Evolutionary conservation across 306 rosid species (phyloP).

Genomic region (Citrullus amarus): DNA sequence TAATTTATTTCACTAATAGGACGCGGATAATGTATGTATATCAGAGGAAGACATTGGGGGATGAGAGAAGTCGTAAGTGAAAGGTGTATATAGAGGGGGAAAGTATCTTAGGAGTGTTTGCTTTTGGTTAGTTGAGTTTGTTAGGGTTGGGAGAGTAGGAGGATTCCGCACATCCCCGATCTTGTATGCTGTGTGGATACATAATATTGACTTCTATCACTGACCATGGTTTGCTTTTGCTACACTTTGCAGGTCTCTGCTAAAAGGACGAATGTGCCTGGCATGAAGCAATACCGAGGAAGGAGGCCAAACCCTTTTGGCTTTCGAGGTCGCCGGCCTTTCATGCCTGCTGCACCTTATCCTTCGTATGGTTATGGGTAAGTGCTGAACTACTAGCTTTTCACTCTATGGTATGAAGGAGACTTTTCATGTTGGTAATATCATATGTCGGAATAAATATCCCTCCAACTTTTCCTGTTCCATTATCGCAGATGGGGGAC

Average conservation of each 20-base stretch:
- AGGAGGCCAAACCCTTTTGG: slow-evolving; percentile 57
- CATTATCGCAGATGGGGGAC: too few relatives aligned
- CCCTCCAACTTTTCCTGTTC: neutral
- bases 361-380: slow-evolving; percentile 81
- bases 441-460: neutral
- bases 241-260: slow-evolving; percentile 71
- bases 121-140: neutral
- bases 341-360: slow-evolving; percentile 55
- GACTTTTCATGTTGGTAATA: neutral
- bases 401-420: neutral
- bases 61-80: neutral
- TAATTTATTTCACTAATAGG: neutral
- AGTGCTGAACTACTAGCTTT: slow-evolving; percentile 16
- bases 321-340: slow-evolving; percentile 71
- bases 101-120: neutral
- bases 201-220: neutral
- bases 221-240: slow-evolving; percentile 12
- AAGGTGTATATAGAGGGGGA: neutral
- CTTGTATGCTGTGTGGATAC: neutral
- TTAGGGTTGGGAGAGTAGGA: neutral
- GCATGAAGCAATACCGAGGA: slow-evolving; percentile 83
- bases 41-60: neutral
- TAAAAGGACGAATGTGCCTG: slow-evolving; percentile 88
- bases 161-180: neutral
- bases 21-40: neutral